Base-by-base conservation (phyloP, 805 yeast genomes). In the Candida stauntonica region DNA sequence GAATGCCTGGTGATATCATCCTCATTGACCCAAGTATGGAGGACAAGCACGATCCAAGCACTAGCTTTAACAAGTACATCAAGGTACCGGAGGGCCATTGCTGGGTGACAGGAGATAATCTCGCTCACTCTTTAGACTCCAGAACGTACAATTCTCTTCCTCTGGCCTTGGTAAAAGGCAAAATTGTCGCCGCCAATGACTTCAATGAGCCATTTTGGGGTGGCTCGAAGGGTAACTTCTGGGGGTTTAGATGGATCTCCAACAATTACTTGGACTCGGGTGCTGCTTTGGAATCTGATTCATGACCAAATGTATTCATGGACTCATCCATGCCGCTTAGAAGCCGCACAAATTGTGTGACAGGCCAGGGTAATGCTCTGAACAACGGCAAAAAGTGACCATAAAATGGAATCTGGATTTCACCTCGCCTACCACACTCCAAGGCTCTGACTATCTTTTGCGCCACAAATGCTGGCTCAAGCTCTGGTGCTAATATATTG, bases 31-130 rank as follows among this genome's bases (percentile, higher is more conserved):
- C 97, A 11, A 75, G 87, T 30, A 68, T 73, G 41, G 37, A 47
- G 21, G 48, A 48, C 29, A 42, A 42, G 5, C 44, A 38, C 20
- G 44, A 38, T 14, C 41, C 38, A n/a, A 44, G 47, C 18, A 59
- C 56, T 5, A 47, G 52, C 15, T 60, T 57, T 35, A 46, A 63
- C 32, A 73, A 75, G 40, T 86, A 68, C 58, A 79, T 91, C 7
- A 69, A 66, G 39, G 89, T 93, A 0, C 99, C 99, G 1, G 77
- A 80, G 48, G 99, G 99, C 3, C 99, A 93, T 61, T 85, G 86
- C 33, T 93, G 98, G 98, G 81, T 89, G 3, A 87, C 97, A 0
- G 99, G 99, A 2, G 99, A 93, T 55, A 93, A 93, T 55, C 62
- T 91, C 41, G 73, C 86, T 19, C 87, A 81, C 48, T 86, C 96